Base-by-base conservation (phyloP, 305 asterid species). In the Fraxinus platypoda region DNA sequence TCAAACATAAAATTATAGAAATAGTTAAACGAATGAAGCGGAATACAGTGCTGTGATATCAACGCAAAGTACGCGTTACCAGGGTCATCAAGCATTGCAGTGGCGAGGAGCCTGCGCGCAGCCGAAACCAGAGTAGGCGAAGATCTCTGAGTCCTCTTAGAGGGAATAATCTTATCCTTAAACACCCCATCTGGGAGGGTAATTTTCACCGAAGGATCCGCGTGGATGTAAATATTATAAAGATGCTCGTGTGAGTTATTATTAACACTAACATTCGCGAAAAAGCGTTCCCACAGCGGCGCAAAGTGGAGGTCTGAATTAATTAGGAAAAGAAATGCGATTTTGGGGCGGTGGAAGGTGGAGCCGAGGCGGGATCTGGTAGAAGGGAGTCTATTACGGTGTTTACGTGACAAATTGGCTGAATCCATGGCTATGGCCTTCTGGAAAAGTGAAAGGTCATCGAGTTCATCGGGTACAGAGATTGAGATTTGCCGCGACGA, bases 401-500 rank as follows among this genome's bases (percentile, higher is more conserved):
- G 76, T 77, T 76, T 85, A 82, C 84, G 85, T 62, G 89, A 75
- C 87, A 84, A 86, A 78, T 86, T 82, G 81, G 90, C 82, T 82
- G 89, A 68, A 49, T 89, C 92, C 86, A 82, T 83, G 72, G 92
- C 88, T 87, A 94, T 94, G 35, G 97, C 97, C 59, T 86, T 88
- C 35, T 92, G 97, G 88, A 95, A 95, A 78, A 95, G 96, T 54
- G 98, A 84, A 59, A 95, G 91, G 75, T 95, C 98, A 75, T 91
- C 97, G 82, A 94, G 93, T 85, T 94, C 98, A 78, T 94, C 98
- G 59, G 99, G 91, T 77, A 84, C 81, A 59, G 95, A 88, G 84
- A 94, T 95, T 81, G 91, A 13, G 87, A 95, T 84, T 49, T 83
- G 95, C 64, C 92, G 93, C 17, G 94, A 91, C 8, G 97, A 96